Evolutionary conservation across 192 early-diverging fungal species (phyloP), one percentile per base, ranked within the genome.

Genomic region (Pecoramyces ruminantium): DNA sequence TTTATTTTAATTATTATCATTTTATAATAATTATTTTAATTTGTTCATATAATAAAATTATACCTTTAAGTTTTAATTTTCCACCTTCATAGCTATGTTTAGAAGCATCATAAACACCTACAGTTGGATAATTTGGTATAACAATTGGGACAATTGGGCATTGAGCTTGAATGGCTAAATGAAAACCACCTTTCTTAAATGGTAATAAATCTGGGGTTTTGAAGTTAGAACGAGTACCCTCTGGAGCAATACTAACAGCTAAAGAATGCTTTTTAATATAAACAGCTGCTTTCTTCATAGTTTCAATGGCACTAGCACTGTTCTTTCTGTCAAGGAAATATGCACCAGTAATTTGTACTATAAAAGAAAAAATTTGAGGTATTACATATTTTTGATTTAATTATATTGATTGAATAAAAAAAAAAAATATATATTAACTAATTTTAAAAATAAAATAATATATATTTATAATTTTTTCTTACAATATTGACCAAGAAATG

Each of bases 101-200:
- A 6, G 42, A 51, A 21, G 42, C 15, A 51, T 51, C 42, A 51
- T 51, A 51, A 21, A 51, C 42, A 51, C 42, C 42, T 2, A 18
- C 42, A 21, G 42, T 51, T 51, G 42, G 42, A 21, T 51, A 51
- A 21, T 51, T 51, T 30, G 34, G 40, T 29, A 81, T 67, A 28
- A 81, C 81, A 79, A 81, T 38, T 34, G 81, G 81, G 15, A 81
- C 81, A 34, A 81, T 81, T 29, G 81, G 81, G 14, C 29, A 81
- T 29, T 79, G 77, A 17, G 39, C 40, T 28, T 67, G 77, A 38
- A 81, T 15, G 15, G 81, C 81, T 28, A 81, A 77, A 30, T 79
- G 81, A n/a, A 81, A 81, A 21, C 77, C 81, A 28, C 81, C 81
- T n/a, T 81, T 81, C 79, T 81, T 81, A 21, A 81, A 77, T 28